phyloP scores from a whole-genome alignment of 352 stramenopile genomes.

The Globisporangium cederbergense region DNA sequence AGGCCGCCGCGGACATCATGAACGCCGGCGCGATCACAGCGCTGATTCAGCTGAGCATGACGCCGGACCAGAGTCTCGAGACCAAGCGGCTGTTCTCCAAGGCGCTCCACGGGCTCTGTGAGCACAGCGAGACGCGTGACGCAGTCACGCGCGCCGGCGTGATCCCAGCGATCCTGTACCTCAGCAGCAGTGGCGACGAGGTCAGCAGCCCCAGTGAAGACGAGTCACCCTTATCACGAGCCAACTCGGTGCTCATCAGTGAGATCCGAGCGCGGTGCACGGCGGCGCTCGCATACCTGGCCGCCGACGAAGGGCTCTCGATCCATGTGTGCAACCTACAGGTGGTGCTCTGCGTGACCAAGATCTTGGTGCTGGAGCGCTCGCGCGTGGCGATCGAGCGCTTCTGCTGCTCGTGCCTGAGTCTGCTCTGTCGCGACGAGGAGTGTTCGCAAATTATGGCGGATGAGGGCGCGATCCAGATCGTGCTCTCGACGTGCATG shows the following conservation, averaged over 20 bases:
- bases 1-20: conserved; percentile 68
- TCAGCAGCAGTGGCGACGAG: conserved; percentile 26
- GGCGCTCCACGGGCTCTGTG: conserved; percentile 63
- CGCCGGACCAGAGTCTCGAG: conserved; percentile 35
- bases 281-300: conserved; percentile 59
- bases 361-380: conserved; percentile 46
- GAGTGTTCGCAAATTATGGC: conserved; percentile 53
- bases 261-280: conserved; percentile 63
- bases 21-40: conserved; percentile 58
- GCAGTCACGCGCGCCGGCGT: conserved; percentile 51
- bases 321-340: conserved; percentile 36
- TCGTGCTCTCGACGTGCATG: conserved; percentile 55
- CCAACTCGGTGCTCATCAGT: conserved; percentile 20
- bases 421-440: conserved; percentile 68
- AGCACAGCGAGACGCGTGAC: conserved; percentile 40
- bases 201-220: conserved; percentile 1
- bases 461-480: conserved; percentile 44
- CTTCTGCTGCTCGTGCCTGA: conserved; percentile 69
- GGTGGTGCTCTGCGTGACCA: conserved; percentile 56
- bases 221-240: neutral
- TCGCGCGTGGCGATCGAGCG: conserved; percentile 58
- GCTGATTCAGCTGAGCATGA: conserved; percentile 61
- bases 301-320: conserved; percentile 35
- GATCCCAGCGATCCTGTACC: conserved; percentile 51
- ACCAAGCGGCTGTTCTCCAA: conserved; percentile 62